Base-by-base conservation (phyloP, 1,284 basidiomycete genomes). In the Earliella scabrosa region DNA sequence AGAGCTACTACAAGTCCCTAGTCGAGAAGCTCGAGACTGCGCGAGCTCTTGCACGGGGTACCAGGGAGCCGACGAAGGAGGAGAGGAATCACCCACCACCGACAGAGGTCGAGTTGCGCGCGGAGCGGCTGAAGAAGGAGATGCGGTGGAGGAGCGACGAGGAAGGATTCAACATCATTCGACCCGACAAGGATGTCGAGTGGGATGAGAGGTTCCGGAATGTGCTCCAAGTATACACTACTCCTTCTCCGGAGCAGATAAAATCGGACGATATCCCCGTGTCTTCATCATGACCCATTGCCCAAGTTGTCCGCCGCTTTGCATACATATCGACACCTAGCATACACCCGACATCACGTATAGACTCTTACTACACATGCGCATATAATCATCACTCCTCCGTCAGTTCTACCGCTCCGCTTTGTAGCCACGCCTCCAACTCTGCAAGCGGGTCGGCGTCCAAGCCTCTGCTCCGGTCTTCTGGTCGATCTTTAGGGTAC, bases 41-140 rank as follows among this genome's bases (percentile, higher is more conserved):
- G 7, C 85, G 96, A 13, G 87, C 85, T 39, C 81, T 97, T 21
- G 85, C 89, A 3, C 80, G 85, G 5, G 87, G 93, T 2, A 82
- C 82, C 40, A 82, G 95, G n/a, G 90, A 95, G 66, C 86, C 89
- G 16, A 96, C 92, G 7, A 90, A 91, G 68, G 90, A 92, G 54
- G 96, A 98, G 75, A 72, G 77, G 57, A 82, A 82, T 40, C 86
- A 92, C 64, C 92, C 93, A 2, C 93, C 95, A 6, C 87, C 86
- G 34, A 95, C 90, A 2, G 93, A 98, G 73, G 86, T 92, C 23
- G 92, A 97, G 67, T 78, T 98, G 47, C 82, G 87, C 45, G 86
- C 87, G 21, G 92, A 95, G 74, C 79, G 93, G 56, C 73, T 93
- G 73, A 89, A 89, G 73, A 95, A 94, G 75, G 95, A 98, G 77